Evolutionary conservation across 768 basidiomycete genomes (phyloP), one percentile per base, ranked within the genome.

Genomic region (Thelephora aurantiotincta): DNA sequence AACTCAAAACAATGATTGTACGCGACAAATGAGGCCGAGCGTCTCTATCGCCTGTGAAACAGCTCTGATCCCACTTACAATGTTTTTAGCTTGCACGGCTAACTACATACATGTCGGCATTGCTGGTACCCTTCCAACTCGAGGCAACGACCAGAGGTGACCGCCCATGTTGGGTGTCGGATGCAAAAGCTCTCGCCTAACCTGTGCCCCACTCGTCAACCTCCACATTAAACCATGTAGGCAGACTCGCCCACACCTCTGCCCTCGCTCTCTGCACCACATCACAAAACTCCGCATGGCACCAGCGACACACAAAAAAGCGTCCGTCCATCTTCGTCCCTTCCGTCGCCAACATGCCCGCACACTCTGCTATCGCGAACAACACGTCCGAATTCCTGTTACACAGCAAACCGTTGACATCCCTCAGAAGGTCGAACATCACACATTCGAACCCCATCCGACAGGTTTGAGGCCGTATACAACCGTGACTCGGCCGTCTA

Each of bases 371-470:
- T 54, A 85, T 81, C 6, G 80, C 77, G 53, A 79, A 82, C 23
- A 86, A 63, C 0, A 82, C 81, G 51, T 86, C 82, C 4, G 75
- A 77, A 54, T 72, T 78, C 41, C 80, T 73, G 52, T 80, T 75
- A 49, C 70, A 73, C 16, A 78, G 67, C 48, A 80, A 70, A 11
- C 80, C 81, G 59, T 82, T 82, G 52, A 81, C 72, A 54, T 85
- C 82, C 44, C 79, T 74, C 48, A 86, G 69, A 42, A 86, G 73
- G 54, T 85, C 78, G 57, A 83, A 84, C 3, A 80, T 81, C 51
- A 82, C 75, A 11, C 73, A 72, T 57, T 85, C 84, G 54, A 83
- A 86, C 2, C 80, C 79, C 18, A 78, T 68, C 60, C 79, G 79
- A 60, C 82, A 86, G 19, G 73, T 62, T 23, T 78, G 74, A 52